These are phyloP conservation scores for Termitomyces sp. DNA, from an alignment of 768 basidiomycete species.

Conservation along the genomic window DNA sequence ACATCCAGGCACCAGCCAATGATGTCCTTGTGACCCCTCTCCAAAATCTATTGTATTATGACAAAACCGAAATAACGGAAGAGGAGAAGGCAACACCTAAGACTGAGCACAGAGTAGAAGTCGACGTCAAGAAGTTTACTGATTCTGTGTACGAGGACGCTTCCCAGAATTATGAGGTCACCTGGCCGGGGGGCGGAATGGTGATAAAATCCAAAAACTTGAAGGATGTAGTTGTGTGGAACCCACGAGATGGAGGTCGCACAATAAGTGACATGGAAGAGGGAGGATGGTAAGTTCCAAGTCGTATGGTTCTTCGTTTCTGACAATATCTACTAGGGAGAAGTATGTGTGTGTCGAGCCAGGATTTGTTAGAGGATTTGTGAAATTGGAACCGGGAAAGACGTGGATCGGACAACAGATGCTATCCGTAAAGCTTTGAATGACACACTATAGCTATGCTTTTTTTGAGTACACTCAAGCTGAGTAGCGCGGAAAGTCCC, in stretches of 20 bases:
- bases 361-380: slow-evolving; percentile 76
- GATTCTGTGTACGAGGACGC: slow-evolving; percentile 79
- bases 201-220: slow-evolving; percentile 51
- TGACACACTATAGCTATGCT: too few species aligned
- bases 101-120: slow-evolving; percentile 55
- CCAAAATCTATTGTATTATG: slow-evolving; percentile 62
- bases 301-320: neutral
- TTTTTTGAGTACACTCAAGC: too few species aligned
- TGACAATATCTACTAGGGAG: slow-evolving; percentile 52
- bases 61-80: slow-evolving; percentile 71
- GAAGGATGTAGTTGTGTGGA: slow-evolving; percentile 92
- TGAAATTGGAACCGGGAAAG: slow-evolving; percentile 55
- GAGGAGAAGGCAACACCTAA: slow-evolving; percentile 48
- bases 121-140: slow-evolving; percentile 65
- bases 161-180: slow-evolving; percentile 50
- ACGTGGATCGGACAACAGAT: slow-evolving; percentile 79
- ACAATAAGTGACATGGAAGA: slow-evolving; percentile 90
- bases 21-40: slow-evolving; percentile 63
- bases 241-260: slow-evolving; percentile 73
- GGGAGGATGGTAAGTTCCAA: slow-evolving; percentile 67
- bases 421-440: slow-evolving; percentile 33
- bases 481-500: too few species aligned
- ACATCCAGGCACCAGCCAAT: slow-evolving; percentile 66
- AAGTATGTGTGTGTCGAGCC: slow-evolving; percentile 91
- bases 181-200: slow-evolving; percentile 57